Conservation (phyloP, 1,284 basidiomycete species). For the Coniferiporia weirii region DNA sequence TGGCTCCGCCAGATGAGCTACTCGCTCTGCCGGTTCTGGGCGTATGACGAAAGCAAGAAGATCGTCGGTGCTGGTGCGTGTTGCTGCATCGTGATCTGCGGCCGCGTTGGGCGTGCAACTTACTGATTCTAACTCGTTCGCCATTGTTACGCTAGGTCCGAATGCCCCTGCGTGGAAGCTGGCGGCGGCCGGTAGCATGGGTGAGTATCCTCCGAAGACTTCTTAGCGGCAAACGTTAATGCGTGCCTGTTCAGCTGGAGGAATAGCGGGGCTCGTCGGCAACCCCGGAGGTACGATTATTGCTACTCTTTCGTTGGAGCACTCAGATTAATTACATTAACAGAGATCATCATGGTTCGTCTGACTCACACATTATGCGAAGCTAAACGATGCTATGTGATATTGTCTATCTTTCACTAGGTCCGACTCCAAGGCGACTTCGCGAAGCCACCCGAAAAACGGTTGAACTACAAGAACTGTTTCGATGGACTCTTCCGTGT, state of each 20-base stretch:
- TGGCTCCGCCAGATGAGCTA: constrained; percentile 93
- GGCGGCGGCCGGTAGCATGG: constrained; percentile 76
- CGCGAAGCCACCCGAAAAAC: constrained; percentile 77
- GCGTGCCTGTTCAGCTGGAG: constrained; percentile 50
- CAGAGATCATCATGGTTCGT: constrained; percentile 77
- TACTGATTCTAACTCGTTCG: neutral
- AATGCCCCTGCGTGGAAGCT: constrained; percentile 77
- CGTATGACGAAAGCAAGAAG: constrained; percentile 89
- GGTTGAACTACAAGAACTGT: constrained; percentile 83
- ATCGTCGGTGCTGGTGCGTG: constrained; percentile 54
- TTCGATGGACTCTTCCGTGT: constrained; percentile 80
- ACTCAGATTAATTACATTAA: neutral
- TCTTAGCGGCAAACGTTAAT: neutral
- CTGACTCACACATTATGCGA: neutral
- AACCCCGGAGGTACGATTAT: constrained; percentile 72
- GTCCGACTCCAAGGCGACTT: constrained; percentile 83
- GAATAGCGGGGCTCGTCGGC: constrained; percentile 77
- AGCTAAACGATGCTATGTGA: neutral
- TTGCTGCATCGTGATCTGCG: neutral
- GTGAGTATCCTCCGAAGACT: constrained; percentile 36
- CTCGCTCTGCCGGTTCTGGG: constrained; percentile 89
- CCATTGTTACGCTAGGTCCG: constrained; percentile 33
- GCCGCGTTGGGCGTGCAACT: too few relatives aligned
- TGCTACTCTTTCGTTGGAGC: neutral
- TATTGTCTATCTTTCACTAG: constrained; percentile 22